phyloP scores from a whole-genome alignment of 2,329 filamentous ascomycete genomes.

The Plenodomus tracheiphilus region DNA sequence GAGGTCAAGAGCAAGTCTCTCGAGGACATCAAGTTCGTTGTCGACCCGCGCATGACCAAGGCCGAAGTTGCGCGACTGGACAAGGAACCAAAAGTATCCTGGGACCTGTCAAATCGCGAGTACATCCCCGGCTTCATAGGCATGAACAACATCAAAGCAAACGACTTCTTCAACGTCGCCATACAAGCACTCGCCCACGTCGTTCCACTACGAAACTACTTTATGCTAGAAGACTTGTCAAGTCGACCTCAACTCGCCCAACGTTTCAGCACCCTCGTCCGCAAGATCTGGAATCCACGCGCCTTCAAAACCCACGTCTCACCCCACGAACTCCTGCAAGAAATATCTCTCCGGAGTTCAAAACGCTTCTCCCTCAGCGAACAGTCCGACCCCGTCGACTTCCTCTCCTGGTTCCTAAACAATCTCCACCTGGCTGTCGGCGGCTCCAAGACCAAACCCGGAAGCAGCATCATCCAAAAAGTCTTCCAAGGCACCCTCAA shows the following conservation, averaged over 20 bases:
- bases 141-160: slow-evolving; percentile 99
- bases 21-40: slow-evolving; percentile 97
- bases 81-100: slow-evolving; percentile 63
- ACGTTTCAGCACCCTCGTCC: slow-evolving; percentile 83
- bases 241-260: slow-evolving; percentile 79
- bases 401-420: slow-evolving; percentile 96
- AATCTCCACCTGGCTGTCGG: slow-evolving; percentile 90
- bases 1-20: slow-evolving; percentile 93
- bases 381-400: slow-evolving; percentile 95
- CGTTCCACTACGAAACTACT: slow-evolving; percentile 83
- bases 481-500: slow-evolving; percentile 93
- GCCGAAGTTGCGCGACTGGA: slow-evolving; percentile 81
- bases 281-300: slow-evolving; percentile 97
- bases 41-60: slow-evolving; percentile 83
- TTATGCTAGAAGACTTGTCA: slow-evolving; percentile 82
- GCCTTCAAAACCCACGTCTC: slow-evolving; percentile 97
- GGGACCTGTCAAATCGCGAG: slow-evolving; percentile 79
- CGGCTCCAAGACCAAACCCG: slow-evolving; percentile 83
- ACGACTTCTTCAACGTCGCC: slow-evolving; percentile 96
- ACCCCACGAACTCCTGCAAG: slow-evolving; percentile 93
- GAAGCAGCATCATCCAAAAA: slow-evolving; percentile 83
- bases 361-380: slow-evolving; percentile 90
- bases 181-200: slow-evolving; percentile 92
- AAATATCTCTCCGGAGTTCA: slow-evolving; percentile 84
- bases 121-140: slow-evolving; percentile 95